Percentiles rank a stretch among this genome's conserved stretches.
Conservation (phyloP, 257 asterid species). For the Ocimum tenuiflorum region DNA sequence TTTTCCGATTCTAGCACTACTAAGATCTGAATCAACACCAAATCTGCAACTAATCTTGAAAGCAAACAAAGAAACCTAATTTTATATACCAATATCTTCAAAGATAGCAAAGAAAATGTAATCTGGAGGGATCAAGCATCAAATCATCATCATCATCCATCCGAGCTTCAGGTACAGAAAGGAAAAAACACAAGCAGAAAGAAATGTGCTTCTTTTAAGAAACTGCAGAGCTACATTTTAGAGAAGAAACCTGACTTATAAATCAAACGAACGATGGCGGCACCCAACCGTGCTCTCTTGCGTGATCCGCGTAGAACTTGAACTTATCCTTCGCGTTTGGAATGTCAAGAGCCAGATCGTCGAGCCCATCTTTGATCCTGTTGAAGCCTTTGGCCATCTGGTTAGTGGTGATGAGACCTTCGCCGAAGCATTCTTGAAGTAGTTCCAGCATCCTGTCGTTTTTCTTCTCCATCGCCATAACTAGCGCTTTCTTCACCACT, state of each 20-base stretch:
- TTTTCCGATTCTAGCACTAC: too few species aligned
- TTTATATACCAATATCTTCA: too few species aligned
- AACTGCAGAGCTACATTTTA: too few species aligned
- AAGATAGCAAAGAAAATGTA: too few species aligned
- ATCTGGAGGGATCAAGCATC: too few species aligned
- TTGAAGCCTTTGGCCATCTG: slow-evolving; percentile 91
- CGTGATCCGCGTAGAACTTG: slow-evolving; percentile 49
- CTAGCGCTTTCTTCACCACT: slow-evolving; percentile 92
- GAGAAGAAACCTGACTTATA: slow-evolving; percentile 14
- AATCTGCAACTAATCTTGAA: too few species aligned
- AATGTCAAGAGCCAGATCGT: slow-evolving; percentile 87
- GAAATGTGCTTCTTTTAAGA: too few species aligned
- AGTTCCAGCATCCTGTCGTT: slow-evolving; percentile 76
- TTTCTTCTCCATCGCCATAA: slow-evolving; percentile 99
- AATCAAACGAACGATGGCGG: slow-evolving; percentile 30
- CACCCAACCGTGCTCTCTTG: slow-evolving; percentile 62
- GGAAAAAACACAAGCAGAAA: too few species aligned
- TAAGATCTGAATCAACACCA: too few species aligned
- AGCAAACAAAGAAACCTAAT: too few species aligned
- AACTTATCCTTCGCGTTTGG: slow-evolving; percentile 87
- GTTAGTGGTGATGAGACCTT: slow-evolving; percentile 84
- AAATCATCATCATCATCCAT: too few species aligned
- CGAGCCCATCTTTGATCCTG: slow-evolving; percentile 85
- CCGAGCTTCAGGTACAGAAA: too few species aligned
- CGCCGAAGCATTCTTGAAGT: slow-evolving; percentile 69